These are phyloP conservation scores for Fusarium solani-melongenae DNA, from an alignment of 2,329 filamentous ascomycete species.

Conservation along the genomic window DNA sequence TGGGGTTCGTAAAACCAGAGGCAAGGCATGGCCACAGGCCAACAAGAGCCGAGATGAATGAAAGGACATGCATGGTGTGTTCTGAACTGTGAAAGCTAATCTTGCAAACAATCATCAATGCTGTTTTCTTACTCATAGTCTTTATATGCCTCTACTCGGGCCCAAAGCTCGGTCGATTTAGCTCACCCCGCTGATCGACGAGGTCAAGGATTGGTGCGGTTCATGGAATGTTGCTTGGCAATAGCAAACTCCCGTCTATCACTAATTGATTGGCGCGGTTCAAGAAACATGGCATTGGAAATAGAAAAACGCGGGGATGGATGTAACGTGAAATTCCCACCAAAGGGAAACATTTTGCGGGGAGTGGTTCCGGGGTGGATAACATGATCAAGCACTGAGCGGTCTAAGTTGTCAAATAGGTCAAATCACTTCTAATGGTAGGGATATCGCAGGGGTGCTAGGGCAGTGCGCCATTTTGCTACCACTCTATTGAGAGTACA, in stretches of 20 bases:
- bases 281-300: not conserved
- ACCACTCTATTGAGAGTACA: not conserved
- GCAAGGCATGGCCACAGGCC: not conserved
- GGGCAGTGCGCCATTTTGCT: not conserved
- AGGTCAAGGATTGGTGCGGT: not conserved
- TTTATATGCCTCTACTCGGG: not conserved
- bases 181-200: not conserved
- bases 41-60: not conserved
- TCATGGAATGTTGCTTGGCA: not conserved
- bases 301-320: not conserved
- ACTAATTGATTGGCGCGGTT: not conserved
- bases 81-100: not conserved
- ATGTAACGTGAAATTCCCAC: not conserved
- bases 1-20: not conserved
- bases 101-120: not conserved
- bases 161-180: not conserved
- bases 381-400: not conserved
- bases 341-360: not conserved
- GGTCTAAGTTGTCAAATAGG: not conserved
- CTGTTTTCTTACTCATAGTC: not conserved
- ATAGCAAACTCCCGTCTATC: not conserved
- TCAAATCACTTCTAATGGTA: not conserved
- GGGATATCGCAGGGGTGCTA: not conserved
- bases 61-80: not conserved
- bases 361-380: not conserved